These are phyloP conservation scores for Crucihimalaya himalaica DNA, from an alignment of 345 rosid genomes.

Conservation along the genomic window DNA sequence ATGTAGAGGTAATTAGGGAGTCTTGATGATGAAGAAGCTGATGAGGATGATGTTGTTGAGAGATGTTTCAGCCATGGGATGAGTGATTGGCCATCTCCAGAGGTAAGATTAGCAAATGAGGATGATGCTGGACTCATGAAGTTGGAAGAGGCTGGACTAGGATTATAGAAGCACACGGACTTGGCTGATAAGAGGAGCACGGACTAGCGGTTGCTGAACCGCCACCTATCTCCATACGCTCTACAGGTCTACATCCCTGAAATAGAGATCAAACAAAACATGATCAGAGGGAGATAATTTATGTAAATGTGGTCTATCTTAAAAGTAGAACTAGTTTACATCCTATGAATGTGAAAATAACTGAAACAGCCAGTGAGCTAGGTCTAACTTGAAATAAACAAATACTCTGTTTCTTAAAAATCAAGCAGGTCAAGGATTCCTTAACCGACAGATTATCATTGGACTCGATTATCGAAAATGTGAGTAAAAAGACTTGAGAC, in stretches of 20 bases:
- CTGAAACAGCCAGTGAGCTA: constrained; percentile 11
- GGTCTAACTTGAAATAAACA: neutral
- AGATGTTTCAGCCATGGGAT: constrained; percentile 96
- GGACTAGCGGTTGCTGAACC: constrained; percentile 82
- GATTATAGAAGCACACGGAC: constrained; percentile 80
- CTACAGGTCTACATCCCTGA: constrained; percentile 92
- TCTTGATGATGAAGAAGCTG: constrained; percentile 81
- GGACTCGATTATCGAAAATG: constrained; percentile 28
- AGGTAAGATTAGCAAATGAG: constrained; percentile 56
- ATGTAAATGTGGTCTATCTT: no score
- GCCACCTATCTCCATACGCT: constrained; percentile 67
- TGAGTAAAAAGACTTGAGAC: constrained; percentile 20
- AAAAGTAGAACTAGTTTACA: neutral
- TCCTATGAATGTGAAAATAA: neutral
- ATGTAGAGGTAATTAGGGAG: constrained; percentile 63
- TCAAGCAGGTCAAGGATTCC: constrained; percentile 12
- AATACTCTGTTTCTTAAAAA: neutral
- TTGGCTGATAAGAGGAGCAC: constrained; percentile 80
- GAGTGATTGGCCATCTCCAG: constrained; percentile 71
- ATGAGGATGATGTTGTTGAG: constrained; percentile 74
- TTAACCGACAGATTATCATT: constrained; percentile 40
- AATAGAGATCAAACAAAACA: constrained; percentile 17
- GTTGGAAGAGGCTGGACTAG: constrained; percentile 83
- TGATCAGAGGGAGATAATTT: neutral
- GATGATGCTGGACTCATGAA: constrained; percentile 89